Percentiles rank a stretch among this genome's conserved stretches.
These are phyloP conservation scores for Pichia nanzhaoensis DNA, from an alignment of 805 yeast species.

Conservation along the genomic window DNA sequence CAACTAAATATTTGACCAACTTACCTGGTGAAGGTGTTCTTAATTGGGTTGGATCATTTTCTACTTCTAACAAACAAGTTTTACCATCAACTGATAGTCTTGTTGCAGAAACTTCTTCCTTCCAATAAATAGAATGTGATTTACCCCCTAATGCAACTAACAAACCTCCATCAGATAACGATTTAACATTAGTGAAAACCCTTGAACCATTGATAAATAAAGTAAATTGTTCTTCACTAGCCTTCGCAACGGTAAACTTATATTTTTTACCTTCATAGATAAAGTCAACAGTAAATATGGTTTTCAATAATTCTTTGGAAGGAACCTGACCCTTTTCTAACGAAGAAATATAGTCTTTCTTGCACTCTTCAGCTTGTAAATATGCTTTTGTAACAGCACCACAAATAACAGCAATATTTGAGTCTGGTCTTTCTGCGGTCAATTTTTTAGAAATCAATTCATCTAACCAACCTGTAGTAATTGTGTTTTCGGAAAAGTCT, in stretches of 20 bases:
- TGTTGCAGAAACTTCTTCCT: conserved; percentile 93
- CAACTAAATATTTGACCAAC: conserved; percentile 86
- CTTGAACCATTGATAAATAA: conserved; percentile 91
- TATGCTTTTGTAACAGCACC: conserved; percentile 98
- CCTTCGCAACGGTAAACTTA: conserved; percentile 92
- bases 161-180: conserved; percentile 93
- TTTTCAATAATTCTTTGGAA: conserved; percentile 69
- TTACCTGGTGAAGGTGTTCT: conserved; percentile 99
- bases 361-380: conserved; percentile 63
- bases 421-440: conserved; percentile 96
- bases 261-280: conserved; percentile 91
- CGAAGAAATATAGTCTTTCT: conserved; percentile 62
- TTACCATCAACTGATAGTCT: conserved; percentile 92
- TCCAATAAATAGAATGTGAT: conserved; percentile 95
- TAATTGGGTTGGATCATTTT: conserved; percentile 97
- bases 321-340: conserved; percentile 96
- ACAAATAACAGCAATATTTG: conserved; percentile 82
- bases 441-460: conserved; percentile 88
- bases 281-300: conserved; percentile 88
- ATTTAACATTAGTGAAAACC: conserved; percentile 77
- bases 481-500: conserved; percentile 91
- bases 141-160: conserved; percentile 83
- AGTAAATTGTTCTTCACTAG: conserved; percentile 79
- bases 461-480: conserved; percentile 98
- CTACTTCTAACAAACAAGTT: conserved; percentile 89